Percentiles rank a stretch among this genome's conserved stretches.
phyloP scores from a whole-genome alignment of 225 moss, liverwort and hornwort species.

The Marchantia polymorpha region DNA sequence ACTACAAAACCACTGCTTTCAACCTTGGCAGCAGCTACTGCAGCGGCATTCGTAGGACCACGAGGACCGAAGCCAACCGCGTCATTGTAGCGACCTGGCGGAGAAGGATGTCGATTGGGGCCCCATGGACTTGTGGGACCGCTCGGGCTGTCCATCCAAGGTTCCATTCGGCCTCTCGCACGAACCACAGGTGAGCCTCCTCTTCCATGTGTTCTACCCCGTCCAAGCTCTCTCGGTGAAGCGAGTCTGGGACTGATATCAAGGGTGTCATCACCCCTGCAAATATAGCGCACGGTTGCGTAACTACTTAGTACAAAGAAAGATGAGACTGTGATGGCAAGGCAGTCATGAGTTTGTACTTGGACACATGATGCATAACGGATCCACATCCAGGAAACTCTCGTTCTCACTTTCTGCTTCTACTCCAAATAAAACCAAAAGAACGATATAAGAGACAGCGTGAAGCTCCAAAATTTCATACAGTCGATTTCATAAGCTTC shows the following conservation, averaged over 20 bases:
- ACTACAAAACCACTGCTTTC: slow-evolving; percentile 99
- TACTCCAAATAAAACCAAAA: too few relatives aligned
- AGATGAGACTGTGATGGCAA: not conserved
- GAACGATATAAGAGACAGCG: too few relatives aligned
- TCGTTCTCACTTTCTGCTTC: too few relatives aligned
- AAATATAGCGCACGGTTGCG: not conserved
- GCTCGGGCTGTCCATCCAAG: slow-evolving; percentile 78
- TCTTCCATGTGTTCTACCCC: slow-evolving; percentile 62
- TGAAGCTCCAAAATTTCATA: too few relatives aligned
- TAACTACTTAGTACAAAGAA: not conserved
- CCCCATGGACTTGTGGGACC: slow-evolving; percentile 69
- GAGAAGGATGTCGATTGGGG: slow-evolving; percentile 70
- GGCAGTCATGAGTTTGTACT: too few relatives aligned
- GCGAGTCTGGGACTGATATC: slow-evolving; percentile 64
- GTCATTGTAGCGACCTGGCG: slow-evolving; percentile 62
- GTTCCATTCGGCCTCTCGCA: slow-evolving; percentile 67
- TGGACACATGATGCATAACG: too few relatives aligned
- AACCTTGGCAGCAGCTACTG: slow-evolving; percentile 90
- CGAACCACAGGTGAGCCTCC: slow-evolving; percentile 54
- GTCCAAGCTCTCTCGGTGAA: slow-evolving; percentile 67
- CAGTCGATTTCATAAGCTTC: too few relatives aligned
- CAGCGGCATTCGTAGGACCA: slow-evolving; percentile 83
- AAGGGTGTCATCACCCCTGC: slow-evolving; percentile 77
- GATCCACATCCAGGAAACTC: too few relatives aligned
- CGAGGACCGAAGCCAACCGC: slow-evolving; percentile 66